Evolutionary conservation across 2,329 filamentous ascomycete species (phyloP).

Genomic region (Neofusicoccum sp.): DNA sequence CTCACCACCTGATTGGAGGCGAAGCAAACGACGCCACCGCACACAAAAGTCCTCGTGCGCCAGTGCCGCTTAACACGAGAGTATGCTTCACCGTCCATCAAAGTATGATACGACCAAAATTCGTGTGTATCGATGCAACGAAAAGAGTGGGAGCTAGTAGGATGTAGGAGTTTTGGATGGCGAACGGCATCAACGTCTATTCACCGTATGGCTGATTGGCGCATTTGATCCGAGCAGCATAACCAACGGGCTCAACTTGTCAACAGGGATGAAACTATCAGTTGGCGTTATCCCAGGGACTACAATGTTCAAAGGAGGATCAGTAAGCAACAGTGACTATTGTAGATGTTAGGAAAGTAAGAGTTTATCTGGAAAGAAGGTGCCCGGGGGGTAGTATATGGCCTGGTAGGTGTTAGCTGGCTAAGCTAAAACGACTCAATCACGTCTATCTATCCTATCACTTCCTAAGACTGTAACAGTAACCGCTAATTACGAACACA

Average conservation of each 20-base stretch:
- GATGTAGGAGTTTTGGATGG: constrained; percentile 47
- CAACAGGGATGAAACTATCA: neutral
- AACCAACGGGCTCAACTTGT: constrained; percentile 55
- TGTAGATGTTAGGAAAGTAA: too few species aligned
- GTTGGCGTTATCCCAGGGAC: too few species aligned
- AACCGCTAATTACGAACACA: too few species aligned
- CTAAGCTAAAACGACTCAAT: too few species aligned
- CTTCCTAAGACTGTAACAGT: too few species aligned
- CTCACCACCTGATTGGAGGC: constrained; percentile 37
- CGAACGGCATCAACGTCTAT: constrained; percentile 43
- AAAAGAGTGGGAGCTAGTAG: constrained; percentile 51
- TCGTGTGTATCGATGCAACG: constrained; percentile 51
- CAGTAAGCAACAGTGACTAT: too few species aligned
- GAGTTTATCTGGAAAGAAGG: too few species aligned
- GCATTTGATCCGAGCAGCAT: constrained; percentile 49
- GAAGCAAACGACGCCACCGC: constrained; percentile 45
- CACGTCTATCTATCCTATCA: too few species aligned
- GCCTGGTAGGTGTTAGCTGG: too few species aligned
- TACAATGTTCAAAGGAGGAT: too few species aligned
- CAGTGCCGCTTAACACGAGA: constrained; percentile 38
- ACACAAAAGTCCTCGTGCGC: constrained; percentile 47
- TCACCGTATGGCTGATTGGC: constrained; percentile 34
- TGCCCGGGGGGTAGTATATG: too few species aligned
- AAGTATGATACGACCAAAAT: constrained; percentile 43
- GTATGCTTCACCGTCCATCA: constrained; percentile 36